Evolutionary conservation across 1,139 yeast genomes (phyloP).

Genomic region (Pichia sp.): DNA sequence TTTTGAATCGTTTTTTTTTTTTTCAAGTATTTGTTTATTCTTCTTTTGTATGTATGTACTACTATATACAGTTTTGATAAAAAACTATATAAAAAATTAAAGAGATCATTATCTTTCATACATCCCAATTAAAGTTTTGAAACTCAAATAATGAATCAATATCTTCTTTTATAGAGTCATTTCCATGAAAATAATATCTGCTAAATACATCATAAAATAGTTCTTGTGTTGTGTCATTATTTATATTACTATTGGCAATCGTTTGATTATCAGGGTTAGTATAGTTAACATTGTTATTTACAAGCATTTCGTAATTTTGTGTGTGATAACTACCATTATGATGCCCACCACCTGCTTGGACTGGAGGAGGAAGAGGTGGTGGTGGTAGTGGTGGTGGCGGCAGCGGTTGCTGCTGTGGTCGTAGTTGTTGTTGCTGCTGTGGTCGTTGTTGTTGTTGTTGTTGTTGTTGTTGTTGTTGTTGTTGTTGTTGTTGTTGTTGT

Average conservation of each 20-base stretch:
- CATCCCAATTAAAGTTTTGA: constrained; percentile 6
- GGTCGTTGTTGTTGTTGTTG: neutral
- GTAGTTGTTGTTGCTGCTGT: neutral
- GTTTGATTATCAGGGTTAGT: too few relatives aligned
- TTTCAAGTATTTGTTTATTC: too few relatives aligned
- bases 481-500: neutral
- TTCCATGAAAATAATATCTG: constrained; percentile 17
- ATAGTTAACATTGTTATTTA: too few relatives aligned
- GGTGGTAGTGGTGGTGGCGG: neutral
- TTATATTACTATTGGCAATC: too few relatives aligned
- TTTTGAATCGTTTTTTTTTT: too few relatives aligned
- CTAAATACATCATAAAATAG: constrained; percentile 20
- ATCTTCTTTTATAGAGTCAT: constrained; percentile 8
- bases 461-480: neutral
- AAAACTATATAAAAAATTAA: too few relatives aligned
- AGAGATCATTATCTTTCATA: neutral
- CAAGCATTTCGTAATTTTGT: too few relatives aligned
- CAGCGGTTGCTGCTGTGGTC: neutral
- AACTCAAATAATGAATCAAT: constrained; percentile 8
- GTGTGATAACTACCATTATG: too few relatives aligned
- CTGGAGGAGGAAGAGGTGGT: too few relatives aligned
- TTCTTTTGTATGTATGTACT: too few relatives aligned
- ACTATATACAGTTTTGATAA: too few relatives aligned
- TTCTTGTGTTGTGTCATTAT: constrained; percentile 17
- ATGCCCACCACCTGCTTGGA: too few relatives aligned